Conservation (phyloP, 2,329 filamentous ascomycete genomes). For the Aureobasidium sp. region DNA sequence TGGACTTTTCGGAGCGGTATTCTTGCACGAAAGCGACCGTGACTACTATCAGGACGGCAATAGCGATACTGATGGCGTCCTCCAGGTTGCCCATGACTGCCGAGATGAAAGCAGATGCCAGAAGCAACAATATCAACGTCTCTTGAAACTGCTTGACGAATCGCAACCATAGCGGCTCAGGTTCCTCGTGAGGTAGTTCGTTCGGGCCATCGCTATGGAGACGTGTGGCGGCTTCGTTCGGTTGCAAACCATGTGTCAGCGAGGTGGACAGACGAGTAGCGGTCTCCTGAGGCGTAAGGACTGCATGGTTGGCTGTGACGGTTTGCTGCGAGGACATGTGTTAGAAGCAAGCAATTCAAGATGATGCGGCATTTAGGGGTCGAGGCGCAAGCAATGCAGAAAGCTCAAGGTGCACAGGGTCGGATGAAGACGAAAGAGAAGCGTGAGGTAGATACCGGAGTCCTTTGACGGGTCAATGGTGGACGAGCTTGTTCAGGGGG, state of each 20-base stretch:
- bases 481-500: background rate
- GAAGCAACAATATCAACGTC: conserved; percentile 83
- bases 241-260: conserved; percentile 71
- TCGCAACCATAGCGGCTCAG: conserved; percentile 89
- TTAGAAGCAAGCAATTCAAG: background rate
- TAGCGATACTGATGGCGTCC: conserved; percentile 89
- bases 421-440: background rate
- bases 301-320: conserved; percentile 48
- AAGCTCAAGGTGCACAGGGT: no score
- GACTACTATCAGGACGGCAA: conserved; percentile 95
- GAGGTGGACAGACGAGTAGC: conserved; percentile 74
- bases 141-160: conserved; percentile 97
- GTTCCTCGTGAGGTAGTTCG: conserved; percentile 87
- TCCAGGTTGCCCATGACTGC: conserved; percentile 88
- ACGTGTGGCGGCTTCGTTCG: conserved; percentile 71
- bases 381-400: background rate
- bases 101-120: conserved; percentile 81
- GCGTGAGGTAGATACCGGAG: background rate
- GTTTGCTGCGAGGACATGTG: conserved; percentile 26
- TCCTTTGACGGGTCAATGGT: background rate
- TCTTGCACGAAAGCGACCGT: conserved; percentile 95
- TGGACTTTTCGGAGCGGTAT: conserved; percentile 93
- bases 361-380: background rate
- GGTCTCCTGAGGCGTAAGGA: conserved; percentile 70
- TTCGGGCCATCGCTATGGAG: conserved; percentile 80